Conservation (phyloP, 2,329 filamentous ascomycete species). For the Aspergillus phoenicis region DNA sequence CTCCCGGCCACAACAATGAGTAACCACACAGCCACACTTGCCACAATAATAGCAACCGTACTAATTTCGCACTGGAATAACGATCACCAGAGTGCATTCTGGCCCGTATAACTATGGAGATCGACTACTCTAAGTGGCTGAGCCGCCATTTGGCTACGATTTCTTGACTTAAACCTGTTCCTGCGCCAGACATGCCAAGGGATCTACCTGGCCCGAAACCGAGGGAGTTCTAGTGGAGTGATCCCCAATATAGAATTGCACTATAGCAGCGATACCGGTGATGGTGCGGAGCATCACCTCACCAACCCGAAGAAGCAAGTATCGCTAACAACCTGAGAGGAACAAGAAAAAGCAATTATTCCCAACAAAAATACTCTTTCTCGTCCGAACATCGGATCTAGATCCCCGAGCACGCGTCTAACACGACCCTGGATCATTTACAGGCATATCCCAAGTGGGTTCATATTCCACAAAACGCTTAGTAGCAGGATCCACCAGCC, state of each 20-base stretch:
- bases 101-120: neutral
- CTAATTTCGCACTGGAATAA: neutral
- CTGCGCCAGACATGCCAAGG: neutral
- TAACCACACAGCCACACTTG: neutral
- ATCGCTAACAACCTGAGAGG: neutral
- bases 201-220: neutral
- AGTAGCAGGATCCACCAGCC: neutral
- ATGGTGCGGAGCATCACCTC: neutral
- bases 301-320: neutral
- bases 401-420: neutral
- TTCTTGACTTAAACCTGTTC: neutral
- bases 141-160: neutral
- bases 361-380: neutral
- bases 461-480: neutral
- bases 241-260: neutral
- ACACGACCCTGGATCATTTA: neutral
- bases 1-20: neutral
- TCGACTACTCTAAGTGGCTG: neutral
- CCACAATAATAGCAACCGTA: neutral
- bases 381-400: neutral
- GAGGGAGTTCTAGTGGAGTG: neutral
- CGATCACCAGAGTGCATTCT: neutral
- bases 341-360: neutral
- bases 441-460: neutral
- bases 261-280: slow-evolving; percentile 1